A percentile compares a stretch with the other conserved stretches of the same genome.
Evolutionary conservation across 192 early-diverging fungal species (phyloP).

Genomic region (Backusella westeae): DNA sequence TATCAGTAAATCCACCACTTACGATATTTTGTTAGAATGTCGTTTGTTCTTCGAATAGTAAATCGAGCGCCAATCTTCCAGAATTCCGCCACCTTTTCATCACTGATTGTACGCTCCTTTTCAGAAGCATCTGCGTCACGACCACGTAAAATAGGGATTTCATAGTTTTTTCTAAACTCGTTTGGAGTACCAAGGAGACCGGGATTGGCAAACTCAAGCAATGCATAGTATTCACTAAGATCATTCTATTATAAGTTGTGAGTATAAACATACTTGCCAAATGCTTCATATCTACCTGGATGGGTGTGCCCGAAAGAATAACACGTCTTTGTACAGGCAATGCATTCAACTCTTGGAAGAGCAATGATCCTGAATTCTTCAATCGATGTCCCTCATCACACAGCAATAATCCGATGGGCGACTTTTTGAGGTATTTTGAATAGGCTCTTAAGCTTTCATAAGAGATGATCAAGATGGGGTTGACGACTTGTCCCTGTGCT

Average conservation of each 20-base stretch:
- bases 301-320: conserved; percentile 96
- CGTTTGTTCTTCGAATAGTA: conserved; percentile 96
- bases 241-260: conserved; percentile 54
- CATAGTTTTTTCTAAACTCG: conserved; percentile 92
- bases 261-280: background rate
- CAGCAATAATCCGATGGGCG: conserved; percentile 87
- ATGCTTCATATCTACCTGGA: conserved; percentile 46
- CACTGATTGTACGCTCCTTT: conserved; percentile 71
- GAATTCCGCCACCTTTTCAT: conserved; percentile 84
- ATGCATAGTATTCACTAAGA: conserved; percentile 88
- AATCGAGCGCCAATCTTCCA: conserved; percentile 88
- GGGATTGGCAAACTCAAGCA: conserved; percentile 95
- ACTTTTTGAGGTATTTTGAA: conserved; percentile 66
- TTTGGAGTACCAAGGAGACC: conserved; percentile 80
- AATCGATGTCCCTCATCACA: conserved; percentile 98
- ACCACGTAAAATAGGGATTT: conserved; percentile 91
- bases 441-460: conserved; percentile 94
- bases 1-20: conserved; percentile 26
- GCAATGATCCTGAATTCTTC: conserved; percentile 79
- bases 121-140: conserved; percentile 89
- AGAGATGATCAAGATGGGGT: conserved; percentile 92
- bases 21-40: conserved; percentile 95
- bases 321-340: conserved; percentile 90
- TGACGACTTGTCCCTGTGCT: conserved; percentile 80
- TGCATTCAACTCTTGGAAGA: conserved; percentile 21